Base-by-base conservation (phyloP, 2,329 filamentous ascomycete genomes). In the Coniochaeta ligniaria region DNA sequence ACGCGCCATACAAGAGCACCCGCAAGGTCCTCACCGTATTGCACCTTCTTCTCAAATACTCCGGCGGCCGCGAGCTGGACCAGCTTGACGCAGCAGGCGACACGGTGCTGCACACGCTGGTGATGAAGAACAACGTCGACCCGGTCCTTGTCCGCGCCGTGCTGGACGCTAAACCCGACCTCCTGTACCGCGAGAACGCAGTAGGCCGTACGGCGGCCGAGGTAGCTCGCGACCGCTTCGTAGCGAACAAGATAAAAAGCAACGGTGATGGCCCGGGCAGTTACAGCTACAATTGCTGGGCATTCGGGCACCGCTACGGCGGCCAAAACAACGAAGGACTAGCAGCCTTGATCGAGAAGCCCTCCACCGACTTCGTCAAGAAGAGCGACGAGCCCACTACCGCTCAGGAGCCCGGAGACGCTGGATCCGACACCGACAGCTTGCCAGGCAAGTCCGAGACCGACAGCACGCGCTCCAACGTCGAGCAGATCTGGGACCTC, bases 161-260 rank as follows among this genome's bases (percentile, higher is more conserved):
- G 3, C 73, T 92, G 12, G 74, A 82, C 11, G 76, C 76, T 64
- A 78, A 83, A 20, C 83, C 87, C 0, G 77, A 79, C 28, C 76
- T 92, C 1, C 74, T 92, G 0, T 80, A 83, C 65, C 83, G 86
- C 24, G 91, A 95, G 70, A 93, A 93, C 65, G 84, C 89, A 0
- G 89, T 89, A 0, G 91, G 91, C 1, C 81, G 83, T 17, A 95
- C 90, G 0, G 88, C 91, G 0, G 78, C 81, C 31, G 90, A 95
- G 66, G 74, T 90, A 57, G 84, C 87, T 0, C 76, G 83, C 58
- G 86, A 89, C 59, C 71, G 73, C 1, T 80, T 80, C 62, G 74
- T 83, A 2, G 72, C 74, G 8, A 66, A 55, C 36, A 55, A 3
- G n/a, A 43, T 36, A 2, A 52, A n/a, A n/a, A 17, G 35, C n/a